phyloP scores from a whole-genome alignment of 2,329 filamentous ascomycete species.

The Tolypocladium ophioglossoides region DNA sequence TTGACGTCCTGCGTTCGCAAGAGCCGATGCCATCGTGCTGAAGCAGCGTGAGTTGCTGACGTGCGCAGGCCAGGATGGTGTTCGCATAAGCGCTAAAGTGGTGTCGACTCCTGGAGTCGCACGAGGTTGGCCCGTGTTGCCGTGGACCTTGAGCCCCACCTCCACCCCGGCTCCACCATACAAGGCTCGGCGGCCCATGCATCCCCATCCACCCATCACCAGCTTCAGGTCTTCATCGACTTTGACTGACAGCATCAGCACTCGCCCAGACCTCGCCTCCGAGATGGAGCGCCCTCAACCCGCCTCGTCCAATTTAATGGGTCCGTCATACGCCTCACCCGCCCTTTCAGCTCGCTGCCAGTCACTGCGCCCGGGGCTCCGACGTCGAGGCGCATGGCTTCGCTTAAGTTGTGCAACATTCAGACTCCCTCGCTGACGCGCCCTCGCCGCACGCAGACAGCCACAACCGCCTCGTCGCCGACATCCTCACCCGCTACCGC shows the following conservation, averaged over 20 bases:
- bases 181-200: no score
- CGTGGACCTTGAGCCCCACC: not conserved
- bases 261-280: not conserved
- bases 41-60: no score
- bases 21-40: no score
- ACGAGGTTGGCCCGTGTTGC: no score
- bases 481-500: slow-evolving; percentile 32
- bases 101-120: no score
- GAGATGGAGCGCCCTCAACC: slow-evolving; percentile 21
- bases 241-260: not conserved
- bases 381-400: not conserved
- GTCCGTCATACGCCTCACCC: slow-evolving; percentile 8
- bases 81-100: no score
- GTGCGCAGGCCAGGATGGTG: no score
- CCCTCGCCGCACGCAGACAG: slow-evolving; percentile 20
- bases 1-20: no score
- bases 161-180: no score
- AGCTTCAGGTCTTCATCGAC: not conserved
- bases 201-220: no score
- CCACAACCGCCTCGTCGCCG: slow-evolving; percentile 33
- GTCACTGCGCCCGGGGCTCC: not conserved
- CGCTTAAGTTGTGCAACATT: not conserved
- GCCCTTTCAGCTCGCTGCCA: not conserved
- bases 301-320: slow-evolving; percentile 22
- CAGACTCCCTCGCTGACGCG: not conserved